Base-by-base conservation (phyloP, 2,329 filamentous ascomycete genomes). In the Huntiella bhutanensis region DNA sequence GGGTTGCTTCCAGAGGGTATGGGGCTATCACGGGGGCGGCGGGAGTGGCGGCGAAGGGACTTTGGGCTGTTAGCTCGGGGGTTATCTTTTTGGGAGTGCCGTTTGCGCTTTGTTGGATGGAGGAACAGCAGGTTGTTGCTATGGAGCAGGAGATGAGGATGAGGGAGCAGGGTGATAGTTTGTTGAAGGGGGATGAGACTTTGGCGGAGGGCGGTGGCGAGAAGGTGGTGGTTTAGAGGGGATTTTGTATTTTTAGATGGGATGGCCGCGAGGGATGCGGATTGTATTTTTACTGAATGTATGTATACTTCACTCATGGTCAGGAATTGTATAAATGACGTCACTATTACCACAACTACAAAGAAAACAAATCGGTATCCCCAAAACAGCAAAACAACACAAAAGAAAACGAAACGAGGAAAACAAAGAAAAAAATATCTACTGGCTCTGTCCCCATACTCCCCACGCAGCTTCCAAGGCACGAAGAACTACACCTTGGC, bases 141-240 rank as follows among this genome's bases (percentile, higher is more conserved):
- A 92, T 95, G 85, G 91, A 98, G 76, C 78, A 86, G 64, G 88
- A 95, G 69, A 86, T 87, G 75, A 79, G 82, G 63, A 91, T 94
- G 84, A 82, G 91, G 63, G 84, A 94, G 73, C 76, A 82, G 58
- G 85, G 85, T 52, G 80, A 82, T 59, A 84, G 94, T 60, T 60
- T 76, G 34, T 57, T 77, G 51, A 73, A 70, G 10, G 68, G 66
- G 33, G 44, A 34, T n/a, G n/a, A 19, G 11, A 16, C 8, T 3
- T n/a, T 8, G 45, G 68, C 67, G 1, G 64, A 70, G 39, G 64
- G 66, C 55, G 59, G 73, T 36, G 64, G 64, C 36, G 19, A 22
- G 37, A 67, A 70, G 60, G 63, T 70, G 39, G 63, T 70, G 33
- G 60, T 76, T 54, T 76, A 64, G 65, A 55, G 19, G 43, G 17